Conservation (phyloP, 2,329 filamentous ascomycete species). For the Rutstroemia sp. region DNA sequence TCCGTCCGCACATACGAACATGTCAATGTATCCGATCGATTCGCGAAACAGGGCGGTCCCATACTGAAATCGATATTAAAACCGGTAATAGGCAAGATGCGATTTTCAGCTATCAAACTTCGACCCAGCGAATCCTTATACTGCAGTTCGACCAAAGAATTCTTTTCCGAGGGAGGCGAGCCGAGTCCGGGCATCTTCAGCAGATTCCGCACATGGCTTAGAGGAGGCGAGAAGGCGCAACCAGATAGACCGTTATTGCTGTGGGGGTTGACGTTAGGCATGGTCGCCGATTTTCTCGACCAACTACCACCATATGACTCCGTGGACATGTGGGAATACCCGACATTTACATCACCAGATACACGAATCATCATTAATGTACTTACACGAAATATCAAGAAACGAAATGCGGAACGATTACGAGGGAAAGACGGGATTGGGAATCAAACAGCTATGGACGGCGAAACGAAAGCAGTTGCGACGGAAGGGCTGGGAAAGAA, state of each 20-base stretch:
- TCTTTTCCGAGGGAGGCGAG: constrained; percentile 29
- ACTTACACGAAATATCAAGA: constrained; percentile 50
- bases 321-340: constrained; percentile 57
- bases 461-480: constrained; percentile 21
- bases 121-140: constrained; percentile 54
- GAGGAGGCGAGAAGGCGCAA: constrained; percentile 27
- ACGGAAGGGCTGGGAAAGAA: constrained; percentile 16
- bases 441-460: constrained; percentile 26
- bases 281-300: constrained; percentile 61
- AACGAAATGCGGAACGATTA: constrained; percentile 35
- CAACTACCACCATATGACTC: constrained; percentile 56
- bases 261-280: constrained; percentile 62
- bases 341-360: constrained; percentile 58
- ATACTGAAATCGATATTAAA: constrained; percentile 47
- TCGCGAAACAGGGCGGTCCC: constrained; percentile 47
- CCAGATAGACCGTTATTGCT: constrained; percentile 45
- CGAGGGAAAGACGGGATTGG: constrained; percentile 19
- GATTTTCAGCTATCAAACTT: constrained; percentile 57
- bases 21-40: constrained; percentile 56
- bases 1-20: constrained; percentile 53
- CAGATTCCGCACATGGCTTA: constrained; percentile 23
- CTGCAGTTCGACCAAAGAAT: constrained; percentile 45
- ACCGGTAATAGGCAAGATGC: constrained; percentile 55
- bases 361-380: constrained; percentile 51
- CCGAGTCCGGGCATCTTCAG: constrained; percentile 2